Evolutionary conservation across 805 yeast species (phyloP).

Genomic region (Kuraishia hungarica): DNA sequence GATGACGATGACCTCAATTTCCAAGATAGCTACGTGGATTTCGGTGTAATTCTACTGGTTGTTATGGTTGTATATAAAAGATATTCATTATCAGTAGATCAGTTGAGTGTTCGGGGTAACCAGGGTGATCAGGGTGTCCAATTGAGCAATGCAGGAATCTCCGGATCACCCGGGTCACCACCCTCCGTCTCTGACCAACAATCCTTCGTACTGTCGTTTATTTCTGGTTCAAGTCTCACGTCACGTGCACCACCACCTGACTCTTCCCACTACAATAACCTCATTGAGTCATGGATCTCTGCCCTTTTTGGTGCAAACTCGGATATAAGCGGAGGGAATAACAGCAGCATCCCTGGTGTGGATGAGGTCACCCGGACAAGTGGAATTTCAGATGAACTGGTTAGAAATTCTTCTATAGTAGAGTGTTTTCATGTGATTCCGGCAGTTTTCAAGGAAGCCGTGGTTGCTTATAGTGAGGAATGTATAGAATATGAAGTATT

Average conservation of each 20-base stretch:
- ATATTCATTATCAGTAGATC: neutral
- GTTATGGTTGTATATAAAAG: neutral
- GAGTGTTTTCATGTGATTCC: conserved; percentile 69
- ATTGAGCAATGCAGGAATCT: too few species aligned
- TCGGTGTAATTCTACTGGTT: neutral
- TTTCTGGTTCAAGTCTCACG: neutral
- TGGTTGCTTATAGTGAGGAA: conserved; percentile 48
- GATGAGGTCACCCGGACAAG: conserved; percentile 27
- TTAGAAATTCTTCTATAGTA: conserved; percentile 54
- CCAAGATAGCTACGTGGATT: conserved; percentile 31
- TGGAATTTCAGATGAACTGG: conserved; percentile 79
- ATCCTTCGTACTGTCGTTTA: neutral
- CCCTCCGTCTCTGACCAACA: neutral
- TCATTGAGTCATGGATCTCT: conserved; percentile 63
- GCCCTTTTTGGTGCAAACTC: conserved; percentile 60
- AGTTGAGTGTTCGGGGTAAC: neutral
- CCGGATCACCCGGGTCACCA: neutral
- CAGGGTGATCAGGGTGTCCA: too few species aligned
- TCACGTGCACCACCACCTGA: conserved; percentile 10
- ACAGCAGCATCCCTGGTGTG: too few species aligned
- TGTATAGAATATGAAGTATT: conserved; percentile 51
- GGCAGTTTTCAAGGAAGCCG: conserved; percentile 62
- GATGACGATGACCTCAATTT: conserved; percentile 38
- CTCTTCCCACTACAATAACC: conserved; percentile 15
- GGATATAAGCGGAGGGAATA: neutral